phyloP scores from a whole-genome alignment of 805 yeast species.

The Danielia reshetovae region DNA sequence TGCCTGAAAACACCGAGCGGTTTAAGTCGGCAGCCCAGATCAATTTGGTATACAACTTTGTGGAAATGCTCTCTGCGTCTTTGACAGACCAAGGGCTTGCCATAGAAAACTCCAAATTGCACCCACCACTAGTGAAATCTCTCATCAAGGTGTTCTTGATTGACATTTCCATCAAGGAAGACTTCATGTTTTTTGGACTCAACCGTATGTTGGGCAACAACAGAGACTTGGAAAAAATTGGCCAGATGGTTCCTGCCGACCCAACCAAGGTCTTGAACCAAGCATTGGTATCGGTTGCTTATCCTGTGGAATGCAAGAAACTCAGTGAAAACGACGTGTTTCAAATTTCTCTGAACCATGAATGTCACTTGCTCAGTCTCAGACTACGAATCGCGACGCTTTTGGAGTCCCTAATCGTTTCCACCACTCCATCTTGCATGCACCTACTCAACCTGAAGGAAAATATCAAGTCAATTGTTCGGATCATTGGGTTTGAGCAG shows the following conservation, averaged over 20 bases:
- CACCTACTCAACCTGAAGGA: constrained; percentile 32
- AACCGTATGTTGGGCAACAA: constrained; percentile 54
- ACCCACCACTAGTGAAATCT: constrained; percentile 18
- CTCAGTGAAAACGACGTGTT: constrained; percentile 4
- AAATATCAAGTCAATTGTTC: constrained; percentile 36
- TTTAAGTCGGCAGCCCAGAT: constrained; percentile 37
- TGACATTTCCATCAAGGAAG: constrained; percentile 37
- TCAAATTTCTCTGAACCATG: constrained; percentile 34
- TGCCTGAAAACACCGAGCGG: constrained; percentile 48
- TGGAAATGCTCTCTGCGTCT: constrained; percentile 50
- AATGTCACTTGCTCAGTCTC: constrained; percentile 39
- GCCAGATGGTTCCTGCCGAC: constrained; percentile 35
- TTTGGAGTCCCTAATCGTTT: constrained; percentile 43
- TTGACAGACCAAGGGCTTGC: constrained; percentile 30
- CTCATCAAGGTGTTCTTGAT: constrained; percentile 36
- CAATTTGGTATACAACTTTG: constrained; percentile 46
- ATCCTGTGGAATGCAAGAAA: constrained; percentile 8
- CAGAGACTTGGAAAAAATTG: constrained; percentile 38
- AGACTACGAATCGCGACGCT: constrained; percentile 44
- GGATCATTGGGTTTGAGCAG: constrained; percentile 48
- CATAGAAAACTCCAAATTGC: constrained; percentile 9
- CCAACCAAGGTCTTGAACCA: constrained; percentile 4
- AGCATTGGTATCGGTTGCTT: constrained; percentile 9
- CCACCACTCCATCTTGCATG: constrained; percentile 16
- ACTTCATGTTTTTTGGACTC: constrained; percentile 49